phyloP scores from a whole-genome alignment of 768 basidiomycete species.

The Termitomyces sp. region DNA sequence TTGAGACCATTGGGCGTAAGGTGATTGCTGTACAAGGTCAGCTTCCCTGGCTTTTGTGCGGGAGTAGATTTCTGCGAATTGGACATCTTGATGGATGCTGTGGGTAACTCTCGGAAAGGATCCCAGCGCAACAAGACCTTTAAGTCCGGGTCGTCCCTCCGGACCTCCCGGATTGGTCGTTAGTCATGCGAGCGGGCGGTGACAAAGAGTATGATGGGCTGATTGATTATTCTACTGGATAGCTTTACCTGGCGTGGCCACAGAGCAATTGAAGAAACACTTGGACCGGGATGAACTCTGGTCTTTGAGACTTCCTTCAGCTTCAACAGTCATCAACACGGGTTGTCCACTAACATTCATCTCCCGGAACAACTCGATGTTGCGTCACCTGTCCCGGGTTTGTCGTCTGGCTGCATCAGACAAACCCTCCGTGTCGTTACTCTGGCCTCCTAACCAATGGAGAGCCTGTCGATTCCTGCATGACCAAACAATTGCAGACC shows the following conservation, averaged over 20 bases:
- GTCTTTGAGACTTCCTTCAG: too few species aligned
- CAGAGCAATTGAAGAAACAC: background rate
- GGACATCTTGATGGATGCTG: background rate
- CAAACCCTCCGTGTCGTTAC: background rate
- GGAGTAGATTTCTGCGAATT: background rate
- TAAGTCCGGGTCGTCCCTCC: background rate
- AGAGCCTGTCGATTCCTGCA: constrained; percentile 5
- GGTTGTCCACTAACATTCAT: background rate
- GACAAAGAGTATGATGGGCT: background rate
- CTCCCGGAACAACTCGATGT: constrained; percentile 1
- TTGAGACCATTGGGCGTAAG: constrained; percentile 19
- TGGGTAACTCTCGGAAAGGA: background rate
- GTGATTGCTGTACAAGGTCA: constrained; percentile 15
- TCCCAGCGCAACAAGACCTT: background rate
- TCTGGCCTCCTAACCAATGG: background rate
- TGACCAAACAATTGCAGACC: constrained; percentile 11
- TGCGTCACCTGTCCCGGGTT: constrained; percentile 10
- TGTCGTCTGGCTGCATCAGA: constrained; percentile 9
- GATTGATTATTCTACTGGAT: background rate
- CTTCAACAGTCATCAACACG: constrained; percentile 9
- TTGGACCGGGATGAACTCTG: background rate
- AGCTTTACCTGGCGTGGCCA: background rate
- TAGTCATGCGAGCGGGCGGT: background rate
- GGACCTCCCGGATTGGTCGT: background rate
- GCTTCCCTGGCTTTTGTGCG: constrained; percentile 2